Conservation (phyloP, 2,329 filamentous ascomycete species). For the Pseudohalonectria lignicola region DNA sequence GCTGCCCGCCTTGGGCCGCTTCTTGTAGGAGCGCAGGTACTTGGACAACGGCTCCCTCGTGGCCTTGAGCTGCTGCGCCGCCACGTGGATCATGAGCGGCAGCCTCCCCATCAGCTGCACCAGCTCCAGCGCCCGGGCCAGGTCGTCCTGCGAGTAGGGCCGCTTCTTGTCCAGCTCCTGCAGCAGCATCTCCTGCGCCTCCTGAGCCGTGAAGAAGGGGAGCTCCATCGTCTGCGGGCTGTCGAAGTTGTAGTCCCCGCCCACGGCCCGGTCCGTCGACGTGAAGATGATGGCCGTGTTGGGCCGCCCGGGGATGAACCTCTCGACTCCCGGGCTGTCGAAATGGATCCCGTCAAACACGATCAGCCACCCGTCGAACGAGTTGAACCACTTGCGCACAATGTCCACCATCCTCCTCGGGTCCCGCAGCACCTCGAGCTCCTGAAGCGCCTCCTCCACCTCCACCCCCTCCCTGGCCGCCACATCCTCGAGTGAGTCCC, state of each 20-base stretch:
- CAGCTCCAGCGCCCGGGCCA: constrained; percentile 45
- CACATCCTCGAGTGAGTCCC: constrained; percentile 16
- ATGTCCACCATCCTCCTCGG: constrained; percentile 38
- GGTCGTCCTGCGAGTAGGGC: constrained; percentile 42
- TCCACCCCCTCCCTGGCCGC: constrained; percentile 6
- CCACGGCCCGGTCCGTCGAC: constrained; percentile 47
- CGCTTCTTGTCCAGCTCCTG: constrained; percentile 49
- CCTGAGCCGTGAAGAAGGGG: constrained; percentile 38
- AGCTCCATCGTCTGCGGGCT: constrained; percentile 47
- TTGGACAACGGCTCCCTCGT: constrained; percentile 50
- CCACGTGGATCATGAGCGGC: constrained; percentile 57
- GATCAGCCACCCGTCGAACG: constrained; percentile 52
- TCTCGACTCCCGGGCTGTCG: constrained; percentile 40
- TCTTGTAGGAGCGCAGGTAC: constrained; percentile 47
- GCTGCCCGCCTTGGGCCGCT: constrained; percentile 40
- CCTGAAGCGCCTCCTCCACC: constrained; percentile 22
- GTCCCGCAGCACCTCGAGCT: constrained; percentile 24
- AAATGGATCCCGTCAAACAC: constrained; percentile 58
- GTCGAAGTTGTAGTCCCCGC: constrained; percentile 45
- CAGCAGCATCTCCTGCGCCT: constrained; percentile 50
- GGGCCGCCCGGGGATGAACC: constrained; percentile 53
- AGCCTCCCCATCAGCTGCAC: constrained; percentile 53
- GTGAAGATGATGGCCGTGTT: constrained; percentile 59
- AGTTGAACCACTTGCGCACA: constrained; percentile 52
- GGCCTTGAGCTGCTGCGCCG: constrained; percentile 49